A percentile compares a stretch with the other conserved stretches of the same genome.
These are phyloP conservation scores for Carnegiea gigantea DNA, from an alignment of 179 eudicot species.

Conservation along the genomic window DNA sequence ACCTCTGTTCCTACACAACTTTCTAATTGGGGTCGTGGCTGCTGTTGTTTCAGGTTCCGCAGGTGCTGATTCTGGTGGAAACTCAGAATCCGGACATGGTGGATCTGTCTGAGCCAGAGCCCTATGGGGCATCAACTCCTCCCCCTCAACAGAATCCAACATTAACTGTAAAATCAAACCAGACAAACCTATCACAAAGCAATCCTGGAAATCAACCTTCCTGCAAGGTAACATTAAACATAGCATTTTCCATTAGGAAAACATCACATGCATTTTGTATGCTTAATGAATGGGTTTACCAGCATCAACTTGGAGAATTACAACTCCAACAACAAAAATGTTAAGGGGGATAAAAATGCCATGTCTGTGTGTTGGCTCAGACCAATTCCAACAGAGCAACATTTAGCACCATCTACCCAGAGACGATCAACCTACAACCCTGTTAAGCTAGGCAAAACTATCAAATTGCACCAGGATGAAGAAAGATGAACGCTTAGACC, in stretches of 20 bases:
- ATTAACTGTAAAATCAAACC: slow-evolving; percentile 52
- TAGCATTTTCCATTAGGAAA: not conserved
- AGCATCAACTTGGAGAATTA: too few relatives aligned
- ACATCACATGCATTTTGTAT: not conserved
- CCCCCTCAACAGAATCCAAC: slow-evolving; percentile 63
- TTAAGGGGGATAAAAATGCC: not conserved
- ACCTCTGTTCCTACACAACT: slow-evolving; percentile 78
- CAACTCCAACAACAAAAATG: not conserved
- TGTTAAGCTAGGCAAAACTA: not conserved
- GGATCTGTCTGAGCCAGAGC: slow-evolving; percentile 19
- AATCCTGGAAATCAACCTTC: not conserved
- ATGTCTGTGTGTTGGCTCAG: not conserved
- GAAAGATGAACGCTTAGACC: too few relatives aligned
- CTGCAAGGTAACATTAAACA: not conserved
- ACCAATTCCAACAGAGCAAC: not conserved
- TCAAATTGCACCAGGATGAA: not conserved
- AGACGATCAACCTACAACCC: not conserved
- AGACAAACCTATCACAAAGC: not conserved
- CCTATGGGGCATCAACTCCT: slow-evolving; percentile 91
- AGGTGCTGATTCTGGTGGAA: slow-evolving; percentile 22
- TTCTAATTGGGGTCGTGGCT: slow-evolving; percentile 76
- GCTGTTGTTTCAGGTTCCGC: slow-evolving; percentile 37
- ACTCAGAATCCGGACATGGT: slow-evolving; percentile 11
- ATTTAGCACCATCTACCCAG: not conserved
- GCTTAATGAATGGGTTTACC: not conserved